Conservation (phyloP, 2,329 filamentous ascomycete genomes). For the Salinomyces thailandicus region DNA sequence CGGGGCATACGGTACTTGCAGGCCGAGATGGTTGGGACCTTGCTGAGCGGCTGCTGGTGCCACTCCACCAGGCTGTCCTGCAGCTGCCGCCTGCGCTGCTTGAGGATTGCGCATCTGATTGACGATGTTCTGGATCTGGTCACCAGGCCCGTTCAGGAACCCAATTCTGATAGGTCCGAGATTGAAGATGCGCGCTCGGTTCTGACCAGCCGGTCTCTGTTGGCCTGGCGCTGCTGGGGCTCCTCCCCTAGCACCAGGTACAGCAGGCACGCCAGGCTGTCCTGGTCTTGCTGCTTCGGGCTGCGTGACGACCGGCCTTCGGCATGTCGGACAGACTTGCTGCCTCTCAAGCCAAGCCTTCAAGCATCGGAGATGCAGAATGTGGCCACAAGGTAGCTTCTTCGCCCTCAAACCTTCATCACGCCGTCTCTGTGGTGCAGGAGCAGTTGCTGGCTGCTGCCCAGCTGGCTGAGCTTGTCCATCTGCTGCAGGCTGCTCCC, state of each 20-base stretch:
- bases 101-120: slow-evolving; percentile 19
- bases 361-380: slow-evolving; percentile 85
- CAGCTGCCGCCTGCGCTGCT: slow-evolving; percentile 9
- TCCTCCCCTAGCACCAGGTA: slow-evolving; percentile 6
- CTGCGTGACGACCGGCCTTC: slow-evolving; percentile 55
- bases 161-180: slow-evolving; percentile 65
- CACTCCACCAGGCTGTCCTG: slow-evolving; percentile 2
- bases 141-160: slow-evolving; percentile 49
- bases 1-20: slow-evolving; percentile 14
- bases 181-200: slow-evolving; percentile 47
- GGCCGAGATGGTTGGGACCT: slow-evolving; percentile 25
- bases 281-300: slow-evolving; percentile 10
- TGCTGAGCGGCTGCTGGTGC: slow-evolving; percentile 23
- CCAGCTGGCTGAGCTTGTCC: slow-evolving; percentile 18
- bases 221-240: slow-evolving; percentile 4
- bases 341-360: slow-evolving; percentile 96
- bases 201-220: slow-evolving; percentile 27
- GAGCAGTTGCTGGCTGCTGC: slow-evolving; percentile 16
- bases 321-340: slow-evolving; percentile 92
- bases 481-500: slow-evolving; percentile 44
- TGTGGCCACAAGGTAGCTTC: slow-evolving; percentile 92
- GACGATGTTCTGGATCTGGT: slow-evolving; percentile 33
- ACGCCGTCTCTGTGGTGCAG: slow-evolving; percentile 35
- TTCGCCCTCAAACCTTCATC: slow-evolving; percentile 83
- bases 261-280: slow-evolving; percentile 4